Conservation (phyloP, 805 yeast species). For the Kodamaea restingae region DNA sequence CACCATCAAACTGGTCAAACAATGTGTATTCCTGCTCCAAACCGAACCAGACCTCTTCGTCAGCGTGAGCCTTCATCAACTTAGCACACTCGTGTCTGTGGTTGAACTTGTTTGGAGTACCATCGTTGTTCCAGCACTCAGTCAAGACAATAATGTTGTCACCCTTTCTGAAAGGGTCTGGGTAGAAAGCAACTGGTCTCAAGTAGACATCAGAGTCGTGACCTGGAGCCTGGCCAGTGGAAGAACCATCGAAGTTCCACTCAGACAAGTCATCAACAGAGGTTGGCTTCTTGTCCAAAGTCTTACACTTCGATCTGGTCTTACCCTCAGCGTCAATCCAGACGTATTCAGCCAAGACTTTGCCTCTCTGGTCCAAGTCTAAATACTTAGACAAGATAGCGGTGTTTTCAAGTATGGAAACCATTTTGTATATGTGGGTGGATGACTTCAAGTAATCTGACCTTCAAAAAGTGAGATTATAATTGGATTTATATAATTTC, state of each 20-base stretch:
- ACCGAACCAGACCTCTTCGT: slow-evolving; percentile 92
- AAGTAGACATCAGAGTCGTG: slow-evolving; percentile 92
- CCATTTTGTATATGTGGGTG: slow-evolving; percentile 19
- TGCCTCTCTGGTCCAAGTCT: slow-evolving; percentile 80
- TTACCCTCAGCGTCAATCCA: slow-evolving; percentile 95
- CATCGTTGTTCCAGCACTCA: slow-evolving; percentile 98
- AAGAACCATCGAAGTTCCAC: slow-evolving; percentile 99
- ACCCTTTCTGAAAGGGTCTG: slow-evolving; percentile 97
- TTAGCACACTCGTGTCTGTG: slow-evolving; percentile 97
- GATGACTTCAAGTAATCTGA: slow-evolving; percentile 2
- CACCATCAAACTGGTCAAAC: slow-evolving; percentile 84
- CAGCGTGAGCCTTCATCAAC: slow-evolving; percentile 87
- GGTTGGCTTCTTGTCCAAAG: slow-evolving; percentile 63
- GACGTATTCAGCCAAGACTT: slow-evolving; percentile 90
- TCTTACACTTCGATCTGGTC: slow-evolving; percentile 91
- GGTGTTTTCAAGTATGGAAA: slow-evolving; percentile 59
- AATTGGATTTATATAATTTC: slow-evolving; percentile 2
- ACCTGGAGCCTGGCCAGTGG: slow-evolving; percentile 98
- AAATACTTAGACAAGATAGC: slow-evolving; percentile 78
- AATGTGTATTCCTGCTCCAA: slow-evolving; percentile 98
- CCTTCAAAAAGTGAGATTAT: background rate
- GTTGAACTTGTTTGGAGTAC: slow-evolving; percentile 98
- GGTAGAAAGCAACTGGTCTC: slow-evolving; percentile 92
- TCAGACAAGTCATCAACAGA: slow-evolving; percentile 88
- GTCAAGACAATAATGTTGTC: slow-evolving; percentile 93